phyloP scores from a whole-genome alignment of 164 flowering plant genomes.

The Annona cherimola region DNA sequence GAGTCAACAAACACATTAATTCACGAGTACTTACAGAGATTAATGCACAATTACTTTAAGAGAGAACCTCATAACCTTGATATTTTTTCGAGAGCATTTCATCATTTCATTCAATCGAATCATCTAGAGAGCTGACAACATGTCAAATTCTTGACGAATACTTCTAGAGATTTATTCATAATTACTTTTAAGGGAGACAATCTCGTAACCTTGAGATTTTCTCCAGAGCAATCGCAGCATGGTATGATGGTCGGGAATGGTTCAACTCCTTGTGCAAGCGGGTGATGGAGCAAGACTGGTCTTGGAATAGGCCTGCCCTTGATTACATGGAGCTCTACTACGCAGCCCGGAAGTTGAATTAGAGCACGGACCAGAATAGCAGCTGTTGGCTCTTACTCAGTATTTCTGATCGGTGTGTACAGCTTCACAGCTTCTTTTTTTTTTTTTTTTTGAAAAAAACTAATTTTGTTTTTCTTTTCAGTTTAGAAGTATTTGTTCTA shows the following conservation, averaged over 20 bases:
- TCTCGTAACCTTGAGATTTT: neutral
- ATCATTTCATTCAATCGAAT: too few relatives aligned
- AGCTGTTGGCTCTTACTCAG: neutral
- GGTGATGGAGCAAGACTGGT: constrained; percentile 99
- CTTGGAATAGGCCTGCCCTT: constrained; percentile 96
- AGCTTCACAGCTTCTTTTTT: constrained; percentile 12
- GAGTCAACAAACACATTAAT: too few relatives aligned
- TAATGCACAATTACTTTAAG: too few relatives aligned
- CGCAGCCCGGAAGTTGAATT: constrained; percentile 56
- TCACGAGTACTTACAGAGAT: too few relatives aligned
- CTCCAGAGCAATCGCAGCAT: constrained; percentile 80
- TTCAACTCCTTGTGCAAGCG: constrained; percentile 68
- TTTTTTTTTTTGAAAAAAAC: neutral
- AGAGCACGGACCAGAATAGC: neutral
- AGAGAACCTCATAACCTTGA: too few relatives aligned
- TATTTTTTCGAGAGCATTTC: too few relatives aligned
- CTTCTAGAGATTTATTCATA: too few relatives aligned
- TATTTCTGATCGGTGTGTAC: constrained; percentile 16
- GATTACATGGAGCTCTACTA: constrained; percentile 93
- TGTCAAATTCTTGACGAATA: too few relatives aligned
- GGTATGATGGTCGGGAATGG: constrained; percentile 78
- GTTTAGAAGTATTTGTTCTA: neutral
- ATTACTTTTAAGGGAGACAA: too few relatives aligned
- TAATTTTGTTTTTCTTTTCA: neutral
- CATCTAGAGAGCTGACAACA: neutral